Evolutionary conservation across 306 rosid species (phyloP), one percentile per base, ranked within the genome.

Genomic region (Dalbergia oliveri): DNA sequence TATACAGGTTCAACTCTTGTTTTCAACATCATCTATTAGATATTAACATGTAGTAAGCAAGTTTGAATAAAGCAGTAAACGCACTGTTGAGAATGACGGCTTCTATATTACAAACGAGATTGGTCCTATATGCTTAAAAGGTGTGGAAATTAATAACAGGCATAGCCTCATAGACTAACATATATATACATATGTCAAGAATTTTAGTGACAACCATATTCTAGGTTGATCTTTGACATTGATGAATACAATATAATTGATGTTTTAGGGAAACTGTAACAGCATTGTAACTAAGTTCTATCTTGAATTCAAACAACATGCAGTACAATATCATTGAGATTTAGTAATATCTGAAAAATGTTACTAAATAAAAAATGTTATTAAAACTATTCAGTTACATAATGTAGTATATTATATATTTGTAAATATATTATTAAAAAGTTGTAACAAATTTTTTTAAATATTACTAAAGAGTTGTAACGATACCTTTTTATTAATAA

Each of bases 251-350:
- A 21, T 3, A 60, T 19, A 8, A 73, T 57, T 39, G 47, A 15
- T 60, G n/a, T 21, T 41, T 19, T 5, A 60, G 16, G 70, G 35
- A 9, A 26, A 45, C 47, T 54, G 26, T 26, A 45, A 75, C 23
- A 19, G 10, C 53, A 47, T 54, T 4, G 23, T 45, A 75, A 26
- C 7, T 37, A 37, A 37, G 41, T 44, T 50, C 70, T 4, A 31
- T 45, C 34, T 59, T 74, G 57, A 74, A 59, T 60, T 59, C 26
- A 34, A 34, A 71, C 10, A 71, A n/a, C 5, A 53, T 71, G 51
- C 33, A 14, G 15, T 37, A 37, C 41, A 37, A 37, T 37, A 37
- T 37, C 5, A 37, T 37, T 37, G 41, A 6, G 41, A 4, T 37
- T 4, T 4, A 37, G 5, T 37, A 37, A 6, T 37, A 37, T 37